phyloP scores from a whole-genome alignment of 139 green algal genomes.

The Marvania coccoides region DNA sequence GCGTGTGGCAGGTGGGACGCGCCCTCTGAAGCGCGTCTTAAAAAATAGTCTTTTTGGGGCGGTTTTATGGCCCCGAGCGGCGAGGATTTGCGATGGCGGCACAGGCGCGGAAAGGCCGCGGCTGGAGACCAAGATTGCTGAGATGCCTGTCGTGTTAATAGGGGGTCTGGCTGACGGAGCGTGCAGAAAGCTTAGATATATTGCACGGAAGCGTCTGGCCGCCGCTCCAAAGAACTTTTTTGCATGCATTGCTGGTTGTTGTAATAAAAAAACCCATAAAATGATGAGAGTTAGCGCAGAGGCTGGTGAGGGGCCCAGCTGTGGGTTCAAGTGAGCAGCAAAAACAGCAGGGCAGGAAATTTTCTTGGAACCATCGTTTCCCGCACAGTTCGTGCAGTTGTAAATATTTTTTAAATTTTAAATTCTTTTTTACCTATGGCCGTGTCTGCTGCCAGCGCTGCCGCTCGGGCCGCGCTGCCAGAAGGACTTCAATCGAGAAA shows the following conservation, averaged over 20 bases:
- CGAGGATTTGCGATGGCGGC: conserved; percentile 2
- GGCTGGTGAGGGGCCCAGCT: no score
- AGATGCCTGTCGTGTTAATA: conserved; percentile 6
- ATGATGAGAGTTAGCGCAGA: no score
- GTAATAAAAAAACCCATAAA: no score
- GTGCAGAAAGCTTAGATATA: background rate
- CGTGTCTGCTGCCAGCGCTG: no score
- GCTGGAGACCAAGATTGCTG: conserved; percentile 9
- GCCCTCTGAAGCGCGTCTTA: conserved; percentile 18
- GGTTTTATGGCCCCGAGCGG: background rate
- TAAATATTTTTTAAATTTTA: background rate
- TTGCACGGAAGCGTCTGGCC: no score
- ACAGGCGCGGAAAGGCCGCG: background rate
- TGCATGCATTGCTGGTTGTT: no score
- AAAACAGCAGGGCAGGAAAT: background rate
- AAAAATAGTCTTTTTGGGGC: background rate
- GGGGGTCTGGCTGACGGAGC: background rate
- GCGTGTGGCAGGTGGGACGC: conserved; percentile 66
- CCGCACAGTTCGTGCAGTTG: background rate
- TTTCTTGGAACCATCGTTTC: no score
- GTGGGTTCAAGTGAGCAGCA: background rate
- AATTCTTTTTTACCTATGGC: no score
- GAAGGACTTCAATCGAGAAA: no score
- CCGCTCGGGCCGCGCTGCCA: no score
- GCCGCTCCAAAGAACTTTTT: no score